Evolutionary conservation across 2,329 filamentous ascomycete species (phyloP).

Genomic region (Fusarium devonianum): DNA sequence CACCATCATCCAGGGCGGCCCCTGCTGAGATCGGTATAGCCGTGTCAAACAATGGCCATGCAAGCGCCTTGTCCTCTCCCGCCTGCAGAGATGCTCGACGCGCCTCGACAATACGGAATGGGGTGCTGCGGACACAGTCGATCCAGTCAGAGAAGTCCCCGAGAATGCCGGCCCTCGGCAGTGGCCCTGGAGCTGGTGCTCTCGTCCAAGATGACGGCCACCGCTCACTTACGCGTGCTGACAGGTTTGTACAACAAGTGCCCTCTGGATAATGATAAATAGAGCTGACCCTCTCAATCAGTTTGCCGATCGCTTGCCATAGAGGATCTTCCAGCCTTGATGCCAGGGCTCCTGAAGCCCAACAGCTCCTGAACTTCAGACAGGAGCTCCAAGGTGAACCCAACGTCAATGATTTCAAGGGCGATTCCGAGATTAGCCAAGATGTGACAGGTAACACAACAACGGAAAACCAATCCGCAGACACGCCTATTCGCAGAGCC

Average conservation of each 20-base stretch:
- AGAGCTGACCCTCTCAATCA: slow-evolving; percentile 28
- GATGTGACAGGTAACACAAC: slow-evolving; percentile 36
- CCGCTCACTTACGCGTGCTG: slow-evolving; percentile 29
- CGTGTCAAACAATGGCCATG: slow-evolving; percentile 19
- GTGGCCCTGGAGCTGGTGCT: slow-evolving; percentile 25
- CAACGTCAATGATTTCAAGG: slow-evolving; percentile 19
- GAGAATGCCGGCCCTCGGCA: slow-evolving; percentile 20
- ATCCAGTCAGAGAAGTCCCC: slow-evolving; percentile 32
- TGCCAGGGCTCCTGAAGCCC: slow-evolving; percentile 29
- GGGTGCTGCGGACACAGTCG: slow-evolving; percentile 23
- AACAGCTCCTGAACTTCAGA: slow-evolving; percentile 22
- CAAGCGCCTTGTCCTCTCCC: slow-evolving; percentile 19
- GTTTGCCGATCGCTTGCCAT: slow-evolving; percentile 23
- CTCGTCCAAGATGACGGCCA: slow-evolving; percentile 23
- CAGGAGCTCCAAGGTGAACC: slow-evolving; percentile 24
- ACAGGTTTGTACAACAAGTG: slow-evolving; percentile 34
- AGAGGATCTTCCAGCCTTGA: slow-evolving; percentile 29
- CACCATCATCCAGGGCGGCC: slow-evolving; percentile 21
- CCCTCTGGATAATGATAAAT: slow-evolving; percentile 15
- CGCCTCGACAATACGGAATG: slow-evolving; percentile 23
- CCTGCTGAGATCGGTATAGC: slow-evolving; percentile 32
- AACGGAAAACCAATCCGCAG: slow-evolving; percentile 28
- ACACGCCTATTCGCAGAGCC: slow-evolving; percentile 37
- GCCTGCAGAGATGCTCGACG: slow-evolving; percentile 27
- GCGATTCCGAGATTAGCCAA: slow-evolving; percentile 21